Evolutionary conservation across 805 yeast species (phyloP).

Genomic region (Kazachstania kunashirensis): DNA sequence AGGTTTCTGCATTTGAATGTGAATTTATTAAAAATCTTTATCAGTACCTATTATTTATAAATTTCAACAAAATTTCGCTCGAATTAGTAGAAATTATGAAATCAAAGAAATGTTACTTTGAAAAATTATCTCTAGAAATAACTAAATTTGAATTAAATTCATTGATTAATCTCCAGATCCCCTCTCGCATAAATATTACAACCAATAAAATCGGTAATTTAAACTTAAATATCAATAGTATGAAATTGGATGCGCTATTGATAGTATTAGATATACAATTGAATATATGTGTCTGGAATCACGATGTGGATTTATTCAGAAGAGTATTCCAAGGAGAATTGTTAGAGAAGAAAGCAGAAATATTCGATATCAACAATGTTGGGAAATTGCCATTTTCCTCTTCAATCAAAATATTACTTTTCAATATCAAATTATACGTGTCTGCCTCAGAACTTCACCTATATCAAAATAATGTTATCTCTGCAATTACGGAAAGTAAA

Average conservation of each 20-base stretch:
- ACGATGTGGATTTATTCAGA: conserved; percentile 12
- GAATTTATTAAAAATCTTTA: conserved; percentile 17
- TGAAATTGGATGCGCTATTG: conserved; percentile 11
- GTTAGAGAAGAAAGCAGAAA: conserved; percentile 11
- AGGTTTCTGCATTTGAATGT: conserved; percentile 17
- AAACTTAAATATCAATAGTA: conserved; percentile 4
- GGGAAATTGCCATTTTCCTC: conserved; percentile 11
- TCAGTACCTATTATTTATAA: conserved; percentile 20
- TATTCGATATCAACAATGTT: conserved; percentile 21
- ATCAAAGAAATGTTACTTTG: conserved; percentile 6
- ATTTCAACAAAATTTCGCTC: conserved; percentile 16
- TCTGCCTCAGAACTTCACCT: conserved; percentile 18
- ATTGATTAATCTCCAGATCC: conserved; percentile 12
- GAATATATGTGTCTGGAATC: conserved; percentile 7
- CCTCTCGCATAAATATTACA: no score
- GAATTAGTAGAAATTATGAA: conserved; percentile 6
- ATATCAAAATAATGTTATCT: conserved; percentile 10
- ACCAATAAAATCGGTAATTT: not conserved
- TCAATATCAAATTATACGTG: conserved; percentile 17
- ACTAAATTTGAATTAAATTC: conserved; percentile 11
- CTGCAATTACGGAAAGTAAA: conserved; percentile 34
- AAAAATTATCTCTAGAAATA: conserved; percentile 6
- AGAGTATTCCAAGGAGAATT: conserved; percentile 12
- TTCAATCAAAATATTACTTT: conserved; percentile 23
- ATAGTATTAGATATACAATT: conserved; percentile 6